A percentile compares a stretch with the other conserved stretches of the same genome.
Evolutionary conservation across 306 rosid genomes (phyloP).

Genomic region (Dicorynia guianensis): DNA sequence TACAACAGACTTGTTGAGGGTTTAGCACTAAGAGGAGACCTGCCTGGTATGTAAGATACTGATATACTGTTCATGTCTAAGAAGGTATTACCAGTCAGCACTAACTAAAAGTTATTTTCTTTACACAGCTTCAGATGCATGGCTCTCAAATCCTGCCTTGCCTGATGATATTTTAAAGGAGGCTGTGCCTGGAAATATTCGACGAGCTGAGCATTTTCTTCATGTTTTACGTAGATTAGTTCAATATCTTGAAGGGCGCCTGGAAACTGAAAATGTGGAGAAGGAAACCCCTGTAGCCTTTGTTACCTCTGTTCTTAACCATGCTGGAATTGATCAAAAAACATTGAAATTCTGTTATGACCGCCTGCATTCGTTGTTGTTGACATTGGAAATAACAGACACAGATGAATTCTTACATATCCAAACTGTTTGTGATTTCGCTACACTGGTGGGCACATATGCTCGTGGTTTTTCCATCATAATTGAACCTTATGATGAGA

Average conservation of each 20-base stretch:
- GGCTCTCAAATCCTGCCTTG: conserved; percentile 94
- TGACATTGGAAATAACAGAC: conserved; percentile 93
- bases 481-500: conserved; percentile 93
- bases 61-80: conserved; percentile 18
- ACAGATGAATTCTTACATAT: conserved; percentile 91
- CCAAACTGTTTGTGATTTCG: conserved; percentile 95
- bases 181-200: conserved; percentile 98
- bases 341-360: conserved; percentile 91
- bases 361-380: conserved; percentile 91
- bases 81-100: conserved; percentile 9
- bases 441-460: conserved; percentile 95
- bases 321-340: conserved; percentile 96
- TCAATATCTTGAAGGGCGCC: conserved; percentile 87
- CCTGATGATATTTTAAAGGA: conserved; percentile 96
- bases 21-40: conserved; percentile 92
- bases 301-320: conserved; percentile 66
- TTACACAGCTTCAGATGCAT: conserved; percentile 70
- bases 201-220: conserved; percentile 88
- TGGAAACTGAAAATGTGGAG: conserved; percentile 91
- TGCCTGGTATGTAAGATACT: conserved; percentile 61
- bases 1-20: conserved; percentile 92
- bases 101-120: conserved; percentile 37
- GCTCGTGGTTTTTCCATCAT: conserved; percentile 91
- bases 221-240: conserved; percentile 85
- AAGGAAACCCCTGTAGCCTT: conserved; percentile 84